Conservation (phyloP, 208 protist species). For the Leishmania amazonensis region DNA sequence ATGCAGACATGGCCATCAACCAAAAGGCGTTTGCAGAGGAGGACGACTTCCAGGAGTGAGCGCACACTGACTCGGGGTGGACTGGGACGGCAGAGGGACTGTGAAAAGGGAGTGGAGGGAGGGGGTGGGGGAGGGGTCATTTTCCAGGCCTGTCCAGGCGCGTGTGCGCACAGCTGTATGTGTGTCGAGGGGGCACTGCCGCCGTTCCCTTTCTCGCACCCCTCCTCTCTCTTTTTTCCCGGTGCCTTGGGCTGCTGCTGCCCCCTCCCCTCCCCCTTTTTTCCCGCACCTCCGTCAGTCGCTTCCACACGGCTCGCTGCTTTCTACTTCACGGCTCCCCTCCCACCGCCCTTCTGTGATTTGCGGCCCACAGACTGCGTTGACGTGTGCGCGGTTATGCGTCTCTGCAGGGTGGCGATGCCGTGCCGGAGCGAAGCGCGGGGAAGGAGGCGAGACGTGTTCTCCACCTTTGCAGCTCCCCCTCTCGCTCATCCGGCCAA, state of each 20-base stretch:
- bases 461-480: neutral
- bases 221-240: neutral
- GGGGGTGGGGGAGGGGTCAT: neutral
- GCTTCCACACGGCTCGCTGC: neutral
- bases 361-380: neutral
- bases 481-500: neutral
- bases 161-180: neutral
- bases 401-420: neutral
- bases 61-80: neutral
- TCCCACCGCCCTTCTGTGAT: neutral
- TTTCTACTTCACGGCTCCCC: neutral
- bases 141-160: neutral
- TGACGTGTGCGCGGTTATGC: neutral
- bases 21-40: slow-evolving; percentile 31
- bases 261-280: neutral
- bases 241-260: too few species aligned
- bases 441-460: neutral
- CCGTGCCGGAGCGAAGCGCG: neutral
- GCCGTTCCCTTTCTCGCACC: neutral
- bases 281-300: neutral
- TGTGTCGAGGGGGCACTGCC: neutral
- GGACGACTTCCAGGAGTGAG: slow-evolving; percentile 22
- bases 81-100: neutral
- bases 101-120: neutral
- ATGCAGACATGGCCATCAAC: slow-evolving; percentile 48